Base-by-base conservation (phyloP, 2,329 filamentous ascomycete genomes). In the Colletotrichum sansevieriae region DNA sequence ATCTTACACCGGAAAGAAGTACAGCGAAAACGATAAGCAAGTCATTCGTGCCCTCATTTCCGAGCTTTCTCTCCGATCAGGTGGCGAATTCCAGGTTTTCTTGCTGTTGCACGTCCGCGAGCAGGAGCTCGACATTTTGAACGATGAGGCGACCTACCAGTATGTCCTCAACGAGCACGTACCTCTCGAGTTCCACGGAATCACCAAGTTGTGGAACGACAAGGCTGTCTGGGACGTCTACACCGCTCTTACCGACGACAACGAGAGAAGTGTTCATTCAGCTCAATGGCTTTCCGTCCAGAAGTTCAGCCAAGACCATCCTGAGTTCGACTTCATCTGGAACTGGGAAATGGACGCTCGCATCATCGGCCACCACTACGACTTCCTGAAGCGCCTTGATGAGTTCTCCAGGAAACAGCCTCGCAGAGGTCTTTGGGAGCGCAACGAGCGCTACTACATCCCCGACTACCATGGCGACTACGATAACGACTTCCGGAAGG, bases 261-360 rank as follows among this genome's bases (percentile, higher is more conserved):
- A 83, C 60, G 83, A 84, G 64, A 78, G 83, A 69, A 83, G 79
- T 59, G 88, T 88, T n/a, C 86, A 89, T 73, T 84, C 84, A 33
- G 83, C 86, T 35, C 90, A 93, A 74, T 93, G 90, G 83, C 84
- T 93, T 72, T 90, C 91, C 6, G 84, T 94, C 2, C 92, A 94
- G 76, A 91, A 90, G 79, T 94, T 95, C 75, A 88, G 88, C 67
- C 86, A 91, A 74, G 90, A 91, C 57, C 90, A 94, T 74, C 92
- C 92, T 0, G 89, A 95, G 74, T 96, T 92, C 72, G 91, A 95
- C 73, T 94, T 88, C 74, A 85, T 94, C 73, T 96, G 93, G 92
- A 95, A 95, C 77, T 95, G 92, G 92, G 93, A 96, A 76, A 92
- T 94, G 80, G 92, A 96, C 75, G 90, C 91, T 37, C 87, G 93